phyloP scores from a whole-genome alignment of 2,329 filamentous ascomycete species.

The Trichoderma oligosporum region DNA sequence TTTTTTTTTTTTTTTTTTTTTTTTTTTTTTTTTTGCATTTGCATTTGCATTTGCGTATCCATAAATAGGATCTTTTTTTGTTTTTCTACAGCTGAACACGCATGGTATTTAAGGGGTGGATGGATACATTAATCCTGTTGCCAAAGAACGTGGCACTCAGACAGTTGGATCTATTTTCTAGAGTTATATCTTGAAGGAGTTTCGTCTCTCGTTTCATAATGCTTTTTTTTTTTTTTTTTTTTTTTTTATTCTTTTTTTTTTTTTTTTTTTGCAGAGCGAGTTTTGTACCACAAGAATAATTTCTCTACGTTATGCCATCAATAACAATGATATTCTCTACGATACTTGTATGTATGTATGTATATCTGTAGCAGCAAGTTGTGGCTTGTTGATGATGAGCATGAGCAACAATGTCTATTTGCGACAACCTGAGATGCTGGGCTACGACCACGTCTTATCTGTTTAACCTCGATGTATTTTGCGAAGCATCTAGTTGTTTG shows the following conservation, averaged over 20 bases:
- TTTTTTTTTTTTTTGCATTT: not conserved
- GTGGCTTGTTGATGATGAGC: no score
- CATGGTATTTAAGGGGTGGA: not conserved
- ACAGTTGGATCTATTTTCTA: slow-evolving; percentile 1
- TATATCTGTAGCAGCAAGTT: slow-evolving; percentile 1
- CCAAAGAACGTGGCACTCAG: not conserved
- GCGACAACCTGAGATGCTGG: no score
- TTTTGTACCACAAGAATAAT: not conserved
- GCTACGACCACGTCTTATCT: no score
- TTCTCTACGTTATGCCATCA: not conserved
- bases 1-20: not conserved
- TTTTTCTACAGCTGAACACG: not conserved
- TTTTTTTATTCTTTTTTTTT: no score
- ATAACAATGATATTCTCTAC: slow-evolving; percentile 1
- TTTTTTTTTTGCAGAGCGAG: not conserved
- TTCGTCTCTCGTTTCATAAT: not conserved
- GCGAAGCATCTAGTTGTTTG: no score
- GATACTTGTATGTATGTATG: slow-evolving; percentile 11
- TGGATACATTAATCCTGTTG: slow-evolving; percentile 6
- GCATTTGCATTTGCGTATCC: not conserved
- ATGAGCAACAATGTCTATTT: no score
- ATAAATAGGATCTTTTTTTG: not conserved
- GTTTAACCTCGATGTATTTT: no score
- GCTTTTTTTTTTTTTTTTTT: no score
- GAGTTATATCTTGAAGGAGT: not conserved